These are phyloP conservation scores for Mucor sp. DNA, from an alignment of 371 early-diverging fungal species.

Conservation along the genomic window DNA sequence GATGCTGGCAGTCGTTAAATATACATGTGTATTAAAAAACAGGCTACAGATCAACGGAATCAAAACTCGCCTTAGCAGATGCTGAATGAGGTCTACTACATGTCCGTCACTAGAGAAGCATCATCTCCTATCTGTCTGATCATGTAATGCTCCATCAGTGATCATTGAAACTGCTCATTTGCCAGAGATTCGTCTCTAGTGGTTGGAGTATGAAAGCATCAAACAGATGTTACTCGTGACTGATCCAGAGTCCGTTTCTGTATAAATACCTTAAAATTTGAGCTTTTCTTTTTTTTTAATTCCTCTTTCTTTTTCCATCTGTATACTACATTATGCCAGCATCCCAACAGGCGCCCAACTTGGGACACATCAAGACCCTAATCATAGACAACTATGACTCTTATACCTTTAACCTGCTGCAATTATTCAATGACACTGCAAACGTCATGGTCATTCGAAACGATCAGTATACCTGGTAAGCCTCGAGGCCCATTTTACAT, in stretches of 20 bases:
- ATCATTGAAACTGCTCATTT: too few relatives aligned
- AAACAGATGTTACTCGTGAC: too few relatives aligned
- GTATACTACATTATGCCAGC: neutral
- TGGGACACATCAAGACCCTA: constrained; percentile 49
- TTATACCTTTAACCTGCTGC: constrained; percentile 92
- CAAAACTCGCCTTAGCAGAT: too few relatives aligned
- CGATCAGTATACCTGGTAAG: constrained; percentile 85
- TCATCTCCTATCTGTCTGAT: too few relatives aligned
- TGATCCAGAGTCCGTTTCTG: neutral
- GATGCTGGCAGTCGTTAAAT: too few relatives aligned
- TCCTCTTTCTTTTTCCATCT: neutral
- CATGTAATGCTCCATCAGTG: too few relatives aligned
- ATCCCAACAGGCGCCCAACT: neutral
- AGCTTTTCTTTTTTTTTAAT: neutral
- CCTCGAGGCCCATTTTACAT: neutral
- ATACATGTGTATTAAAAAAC: too few relatives aligned
- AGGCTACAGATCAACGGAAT: too few relatives aligned
- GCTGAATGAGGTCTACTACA: too few relatives aligned
- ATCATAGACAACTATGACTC: constrained; percentile 98
- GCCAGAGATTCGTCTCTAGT: too few relatives aligned
- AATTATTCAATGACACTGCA: constrained; percentile 56
- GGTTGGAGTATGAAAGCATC: too few relatives aligned
- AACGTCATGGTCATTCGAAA: constrained; percentile 86
- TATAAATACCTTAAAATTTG: neutral
- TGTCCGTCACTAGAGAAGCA: too few relatives aligned